phyloP scores from a whole-genome alignment of 1,284 basidiomycete genomes.

The Ganoderma sp. region DNA sequence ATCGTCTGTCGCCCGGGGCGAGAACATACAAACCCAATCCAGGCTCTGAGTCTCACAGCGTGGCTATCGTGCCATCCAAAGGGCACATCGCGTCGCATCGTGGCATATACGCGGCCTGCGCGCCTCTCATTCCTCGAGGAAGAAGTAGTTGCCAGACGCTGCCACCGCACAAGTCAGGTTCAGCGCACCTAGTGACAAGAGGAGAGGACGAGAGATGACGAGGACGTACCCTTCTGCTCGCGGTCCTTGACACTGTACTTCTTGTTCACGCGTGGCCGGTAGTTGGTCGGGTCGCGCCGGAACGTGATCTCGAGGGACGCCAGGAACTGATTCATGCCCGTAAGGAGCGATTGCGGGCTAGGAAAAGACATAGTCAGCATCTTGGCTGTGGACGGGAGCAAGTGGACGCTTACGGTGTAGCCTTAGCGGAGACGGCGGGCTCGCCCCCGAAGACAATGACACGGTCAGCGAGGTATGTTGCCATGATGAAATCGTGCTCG shows the following conservation, averaged over 20 bases:
- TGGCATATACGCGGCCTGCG: slow-evolving; percentile 10
- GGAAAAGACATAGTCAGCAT: neutral
- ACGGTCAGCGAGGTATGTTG: slow-evolving; percentile 95
- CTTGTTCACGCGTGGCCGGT: slow-evolving; percentile 94
- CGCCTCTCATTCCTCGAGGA: slow-evolving; percentile 74
- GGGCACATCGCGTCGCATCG: slow-evolving; percentile 12
- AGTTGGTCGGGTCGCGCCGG: slow-evolving; percentile 95
- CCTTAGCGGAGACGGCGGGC: slow-evolving; percentile 83
- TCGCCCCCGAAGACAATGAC: slow-evolving; percentile 94
- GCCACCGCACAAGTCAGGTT: slow-evolving; percentile 22
- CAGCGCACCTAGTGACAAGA: slow-evolving; percentile 14
- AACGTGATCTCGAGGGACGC: slow-evolving; percentile 94
- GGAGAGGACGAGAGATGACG: slow-evolving; percentile 4
- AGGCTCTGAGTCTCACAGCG: slow-evolving; percentile 12
- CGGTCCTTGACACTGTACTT: slow-evolving; percentile 90
- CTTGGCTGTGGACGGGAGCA: neutral
- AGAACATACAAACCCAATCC: neutral
- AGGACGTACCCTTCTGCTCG: slow-evolving; percentile 84
- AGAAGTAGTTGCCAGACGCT: slow-evolving; percentile 88
- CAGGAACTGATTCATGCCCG: slow-evolving; percentile 93
- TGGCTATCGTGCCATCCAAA: neutral
- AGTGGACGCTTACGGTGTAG: slow-evolving; percentile 74
- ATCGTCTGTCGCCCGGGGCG: slow-evolving; percentile 14
- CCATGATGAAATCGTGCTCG: slow-evolving; percentile 98
- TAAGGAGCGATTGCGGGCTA: slow-evolving; percentile 82